phyloP scores from a whole-genome alignment of 225 moss, liverwort and hornwort species.

The Pleurozium schreberi region DNA sequence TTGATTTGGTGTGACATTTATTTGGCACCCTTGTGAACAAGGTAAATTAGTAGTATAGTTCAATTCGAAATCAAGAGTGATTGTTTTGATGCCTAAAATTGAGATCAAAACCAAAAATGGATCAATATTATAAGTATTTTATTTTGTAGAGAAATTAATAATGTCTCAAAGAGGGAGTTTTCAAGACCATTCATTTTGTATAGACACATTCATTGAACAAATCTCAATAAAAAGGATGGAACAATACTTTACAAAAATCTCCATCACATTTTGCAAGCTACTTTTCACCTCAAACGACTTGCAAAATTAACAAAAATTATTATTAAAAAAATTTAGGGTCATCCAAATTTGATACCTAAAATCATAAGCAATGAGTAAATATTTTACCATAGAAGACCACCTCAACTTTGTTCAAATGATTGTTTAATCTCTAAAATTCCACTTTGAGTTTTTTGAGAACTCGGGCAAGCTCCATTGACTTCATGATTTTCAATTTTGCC shows the following conservation, averaged over 20 bases:
- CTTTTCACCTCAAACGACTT: fast-evolving
- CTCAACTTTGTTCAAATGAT: not conserved
- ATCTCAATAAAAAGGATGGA: fast-evolving
- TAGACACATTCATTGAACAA: too few relatives aligned
- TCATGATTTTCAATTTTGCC: not conserved
- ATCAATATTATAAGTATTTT: not conserved
- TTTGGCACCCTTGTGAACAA: not conserved
- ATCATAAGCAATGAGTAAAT: not conserved
- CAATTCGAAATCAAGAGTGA: not conserved
- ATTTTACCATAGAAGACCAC: fast-evolving
- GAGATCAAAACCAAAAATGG: not conserved
- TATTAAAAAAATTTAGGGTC: not conserved
- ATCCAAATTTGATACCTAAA: not conserved
- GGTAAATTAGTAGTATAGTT: fast-evolving
- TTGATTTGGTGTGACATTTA: not conserved
- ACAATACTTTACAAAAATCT: fast-evolving
- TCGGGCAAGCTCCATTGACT: fast-evolving
- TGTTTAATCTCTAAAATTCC: fast-evolving
- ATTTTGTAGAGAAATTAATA: not conserved
- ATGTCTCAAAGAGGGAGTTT: fast-evolving
- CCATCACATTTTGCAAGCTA: not conserved
- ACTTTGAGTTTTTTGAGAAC: not conserved
- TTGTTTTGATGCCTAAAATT: not conserved
- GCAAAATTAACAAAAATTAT: not conserved
- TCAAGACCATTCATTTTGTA: too few relatives aligned